A percentile compares a stretch with the other conserved stretches of the same genome.
These are phyloP conservation scores for Raddia guianensis DNA, from an alignment of 176 grass and related monocot species.

Conservation along the genomic window DNA sequence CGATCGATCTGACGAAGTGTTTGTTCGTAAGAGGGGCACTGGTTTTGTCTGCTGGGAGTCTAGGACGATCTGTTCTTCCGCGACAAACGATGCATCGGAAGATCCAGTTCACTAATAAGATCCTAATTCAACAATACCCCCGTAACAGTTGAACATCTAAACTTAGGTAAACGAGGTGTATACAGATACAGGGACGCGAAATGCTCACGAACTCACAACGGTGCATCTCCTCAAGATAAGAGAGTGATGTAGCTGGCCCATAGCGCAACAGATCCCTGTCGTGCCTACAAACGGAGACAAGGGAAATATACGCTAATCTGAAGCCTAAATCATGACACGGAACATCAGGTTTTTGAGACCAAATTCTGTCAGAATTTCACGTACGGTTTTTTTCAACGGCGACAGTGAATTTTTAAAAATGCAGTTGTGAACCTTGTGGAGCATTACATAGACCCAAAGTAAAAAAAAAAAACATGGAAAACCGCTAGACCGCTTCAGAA, in stretches of 20 bases:
- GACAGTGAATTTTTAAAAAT: no score
- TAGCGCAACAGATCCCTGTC: neutral
- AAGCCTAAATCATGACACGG: neutral
- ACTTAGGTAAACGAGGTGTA: no score
- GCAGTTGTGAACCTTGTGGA: no score
- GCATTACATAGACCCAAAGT: no score
- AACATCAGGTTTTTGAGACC: neutral
- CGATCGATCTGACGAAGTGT: no score
- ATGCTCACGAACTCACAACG: neutral
- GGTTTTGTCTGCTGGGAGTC: neutral
- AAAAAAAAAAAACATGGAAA: no score
- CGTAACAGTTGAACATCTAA: neutral
- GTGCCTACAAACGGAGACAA: neutral
- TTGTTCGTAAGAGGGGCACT: no score
- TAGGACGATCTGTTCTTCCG: no score
- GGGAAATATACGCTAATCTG: neutral
- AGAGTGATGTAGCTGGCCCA: neutral
- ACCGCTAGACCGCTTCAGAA: no score
- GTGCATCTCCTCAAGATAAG: slow-evolving; percentile 11
- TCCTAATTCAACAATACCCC: neutral
- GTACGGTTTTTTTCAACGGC: no score
- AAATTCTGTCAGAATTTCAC: no score
- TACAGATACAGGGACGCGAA: no score
- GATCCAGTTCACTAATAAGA: neutral
- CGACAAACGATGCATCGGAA: neutral